Evolutionary conservation across 495 filamentous ascomycete genomes (phyloP).

Genomic region (Penicillium turbatum): DNA sequence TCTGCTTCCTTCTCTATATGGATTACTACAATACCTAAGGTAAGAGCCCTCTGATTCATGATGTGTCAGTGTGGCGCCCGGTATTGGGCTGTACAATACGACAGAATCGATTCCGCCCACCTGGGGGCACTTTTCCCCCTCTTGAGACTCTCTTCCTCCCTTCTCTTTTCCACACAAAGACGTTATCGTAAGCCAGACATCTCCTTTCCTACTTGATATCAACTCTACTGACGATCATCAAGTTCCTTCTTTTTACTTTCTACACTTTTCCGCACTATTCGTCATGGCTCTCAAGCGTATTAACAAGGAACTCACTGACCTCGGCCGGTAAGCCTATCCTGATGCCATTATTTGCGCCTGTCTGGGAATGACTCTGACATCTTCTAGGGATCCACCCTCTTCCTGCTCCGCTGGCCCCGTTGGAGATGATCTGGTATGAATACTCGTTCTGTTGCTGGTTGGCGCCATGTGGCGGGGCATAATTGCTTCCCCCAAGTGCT

Average conservation of each 20-base stretch:
- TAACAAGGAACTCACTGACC: slow-evolving; percentile 99
- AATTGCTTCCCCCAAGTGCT: background rate
- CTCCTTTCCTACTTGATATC: background rate
- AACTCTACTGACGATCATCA: slow-evolving; percentile 4
- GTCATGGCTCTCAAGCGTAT: slow-evolving; percentile 98
- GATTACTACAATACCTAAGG: background rate
- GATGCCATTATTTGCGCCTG: background rate
- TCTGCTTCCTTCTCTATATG: background rate
- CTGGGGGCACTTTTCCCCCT: slow-evolving; percentile 20
- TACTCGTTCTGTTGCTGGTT: slow-evolving; percentile 7
- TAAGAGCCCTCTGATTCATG: background rate
- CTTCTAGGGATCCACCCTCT: slow-evolving; percentile 84
- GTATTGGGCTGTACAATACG: slow-evolving; percentile 25
- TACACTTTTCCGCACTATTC: slow-evolving; percentile 11
- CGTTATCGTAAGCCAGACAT: slow-evolving; percentile 28
- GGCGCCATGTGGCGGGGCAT: slow-evolving; percentile 22
- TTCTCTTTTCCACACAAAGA: slow-evolving; percentile 32
- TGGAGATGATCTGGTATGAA: slow-evolving; percentile 93
- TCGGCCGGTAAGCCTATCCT: slow-evolving; percentile 76
- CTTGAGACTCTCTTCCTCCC: slow-evolving; percentile 22
- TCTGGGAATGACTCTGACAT: slow-evolving; percentile 4
- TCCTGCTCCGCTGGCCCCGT: slow-evolving; percentile 97
- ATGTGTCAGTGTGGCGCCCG: slow-evolving; percentile 11
- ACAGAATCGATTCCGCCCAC: slow-evolving; percentile 18
- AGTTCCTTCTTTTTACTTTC: slow-evolving; percentile 8